Evolutionary conservation across 352 stramenopile species (phyloP).

Genomic region (Phytophthora cactorum): DNA sequence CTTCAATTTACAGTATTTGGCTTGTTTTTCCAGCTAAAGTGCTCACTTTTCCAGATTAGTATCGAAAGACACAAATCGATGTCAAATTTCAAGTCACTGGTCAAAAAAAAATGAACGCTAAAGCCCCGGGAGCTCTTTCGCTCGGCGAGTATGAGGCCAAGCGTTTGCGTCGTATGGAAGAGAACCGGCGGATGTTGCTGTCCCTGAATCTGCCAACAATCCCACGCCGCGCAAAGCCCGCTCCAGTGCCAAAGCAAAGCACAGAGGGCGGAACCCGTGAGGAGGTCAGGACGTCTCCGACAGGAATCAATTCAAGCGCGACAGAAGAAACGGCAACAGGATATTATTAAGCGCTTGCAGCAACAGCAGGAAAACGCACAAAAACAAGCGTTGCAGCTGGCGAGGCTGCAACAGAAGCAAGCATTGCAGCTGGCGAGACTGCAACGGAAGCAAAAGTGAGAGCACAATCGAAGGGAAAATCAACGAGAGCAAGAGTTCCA

Average conservation of each 20-base stretch:
- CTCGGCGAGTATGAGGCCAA: constrained; percentile 1
- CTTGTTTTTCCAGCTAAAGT: no score
- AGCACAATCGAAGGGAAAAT: neutral
- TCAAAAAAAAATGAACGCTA: neutral
- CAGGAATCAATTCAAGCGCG: neutral
- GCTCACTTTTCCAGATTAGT: no score
- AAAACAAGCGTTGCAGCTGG: neutral
- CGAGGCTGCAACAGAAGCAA: neutral
- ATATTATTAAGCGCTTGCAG: neutral
- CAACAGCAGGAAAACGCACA: neutral
- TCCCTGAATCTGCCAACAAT: neutral
- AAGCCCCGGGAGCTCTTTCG: neutral
- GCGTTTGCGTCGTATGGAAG: constrained; percentile 5
- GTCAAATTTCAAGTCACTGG: neutral
- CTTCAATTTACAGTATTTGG: no score
- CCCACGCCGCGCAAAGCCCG: neutral
- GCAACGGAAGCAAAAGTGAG: neutral
- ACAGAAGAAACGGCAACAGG: neutral
- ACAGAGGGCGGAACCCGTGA: neutral
- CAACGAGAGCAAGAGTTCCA: neutral
- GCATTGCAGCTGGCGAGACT: neutral
- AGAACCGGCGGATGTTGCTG: constrained; percentile 1
- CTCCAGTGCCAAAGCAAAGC: neutral
- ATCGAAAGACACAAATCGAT: neutral
- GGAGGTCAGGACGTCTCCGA: neutral